Evolutionary conservation across 192 early-diverging fungal genomes (phyloP).

Genomic region (Coemansia sp.): DNA sequence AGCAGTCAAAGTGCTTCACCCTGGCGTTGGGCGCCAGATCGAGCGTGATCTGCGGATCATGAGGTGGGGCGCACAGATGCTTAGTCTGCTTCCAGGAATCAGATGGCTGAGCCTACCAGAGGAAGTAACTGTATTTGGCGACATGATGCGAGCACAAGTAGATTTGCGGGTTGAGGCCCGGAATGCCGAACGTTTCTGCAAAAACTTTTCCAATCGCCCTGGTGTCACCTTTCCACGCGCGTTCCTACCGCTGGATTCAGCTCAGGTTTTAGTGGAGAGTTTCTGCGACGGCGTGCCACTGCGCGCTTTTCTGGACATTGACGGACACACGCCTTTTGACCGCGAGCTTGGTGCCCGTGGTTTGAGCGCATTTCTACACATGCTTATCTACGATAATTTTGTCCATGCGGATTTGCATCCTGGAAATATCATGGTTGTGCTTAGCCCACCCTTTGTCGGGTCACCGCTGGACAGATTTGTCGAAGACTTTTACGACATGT

Average conservation of each 20-base stretch:
- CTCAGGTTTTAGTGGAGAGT: constrained; percentile 80
- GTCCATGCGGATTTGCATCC: constrained; percentile 93
- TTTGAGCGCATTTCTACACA: constrained; percentile 77
- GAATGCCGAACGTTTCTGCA: constrained; percentile 66
- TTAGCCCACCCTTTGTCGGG: constrained; percentile 62
- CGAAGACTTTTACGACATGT: constrained; percentile 52
- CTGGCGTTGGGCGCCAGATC: constrained; percentile 68
- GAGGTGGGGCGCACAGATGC: constrained; percentile 60
- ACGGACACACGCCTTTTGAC: constrained; percentile 66
- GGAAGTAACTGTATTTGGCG: constrained; percentile 83
- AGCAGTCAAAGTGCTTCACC: constrained; percentile 93
- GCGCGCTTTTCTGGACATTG: constrained; percentile 66
- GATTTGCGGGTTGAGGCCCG: constrained; percentile 78
- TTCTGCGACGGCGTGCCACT: constrained; percentile 78
- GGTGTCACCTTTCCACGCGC: constrained; percentile 66
- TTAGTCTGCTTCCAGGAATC: constrained; percentile 73
- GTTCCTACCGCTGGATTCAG: constrained; percentile 50
- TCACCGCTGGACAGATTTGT: constrained; percentile 55
- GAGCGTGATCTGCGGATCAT: constrained; percentile 82
- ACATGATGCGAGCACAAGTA: constrained; percentile 90
- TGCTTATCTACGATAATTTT: constrained; percentile 95
- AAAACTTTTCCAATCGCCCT: constrained; percentile 56
- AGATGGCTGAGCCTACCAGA: constrained; percentile 87
- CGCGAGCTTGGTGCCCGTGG: constrained; percentile 77
- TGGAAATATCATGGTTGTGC: constrained; percentile 88